These are phyloP conservation scores for Voacanga thouarsii DNA, from an alignment of 257 asterid species.

Conservation along the genomic window DNA sequence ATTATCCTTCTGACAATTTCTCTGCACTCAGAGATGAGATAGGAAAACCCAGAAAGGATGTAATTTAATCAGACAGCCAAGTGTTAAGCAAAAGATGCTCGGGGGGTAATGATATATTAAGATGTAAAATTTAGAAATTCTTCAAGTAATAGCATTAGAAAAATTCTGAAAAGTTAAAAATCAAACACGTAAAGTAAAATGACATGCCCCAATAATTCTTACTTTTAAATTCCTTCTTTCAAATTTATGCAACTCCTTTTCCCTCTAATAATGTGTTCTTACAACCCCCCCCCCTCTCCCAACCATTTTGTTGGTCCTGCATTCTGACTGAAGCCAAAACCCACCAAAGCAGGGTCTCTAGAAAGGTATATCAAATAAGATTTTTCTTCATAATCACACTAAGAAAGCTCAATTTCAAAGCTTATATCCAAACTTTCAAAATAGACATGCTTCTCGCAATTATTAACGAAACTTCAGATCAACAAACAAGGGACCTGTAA, in stretches of 20 bases:
- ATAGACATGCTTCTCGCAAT: neutral
- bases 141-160: neutral
- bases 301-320: neutral
- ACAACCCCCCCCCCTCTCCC: neutral
- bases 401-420: neutral
- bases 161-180: neutral
- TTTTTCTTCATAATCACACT: neutral
- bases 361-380: neutral
- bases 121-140: neutral
- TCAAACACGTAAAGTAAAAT: neutral
- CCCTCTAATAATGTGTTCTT: neutral
- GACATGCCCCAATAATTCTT: neutral
- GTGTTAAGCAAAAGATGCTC: neutral
- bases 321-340: neutral
- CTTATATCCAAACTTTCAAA: neutral
- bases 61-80: neutral
- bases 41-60: neutral
- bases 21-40: constrained; percentile 1
- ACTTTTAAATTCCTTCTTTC: neutral
- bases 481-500: neutral
- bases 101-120: neutral
- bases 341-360: neutral
- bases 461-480: neutral
- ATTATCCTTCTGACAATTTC: constrained; percentile 6
- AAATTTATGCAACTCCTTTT: neutral